A percentile compares a stretch with the other conserved stretches of the same genome.
Conservation (phyloP, 75 land plant genomes). For the Cryptomeria japonica region DNA sequence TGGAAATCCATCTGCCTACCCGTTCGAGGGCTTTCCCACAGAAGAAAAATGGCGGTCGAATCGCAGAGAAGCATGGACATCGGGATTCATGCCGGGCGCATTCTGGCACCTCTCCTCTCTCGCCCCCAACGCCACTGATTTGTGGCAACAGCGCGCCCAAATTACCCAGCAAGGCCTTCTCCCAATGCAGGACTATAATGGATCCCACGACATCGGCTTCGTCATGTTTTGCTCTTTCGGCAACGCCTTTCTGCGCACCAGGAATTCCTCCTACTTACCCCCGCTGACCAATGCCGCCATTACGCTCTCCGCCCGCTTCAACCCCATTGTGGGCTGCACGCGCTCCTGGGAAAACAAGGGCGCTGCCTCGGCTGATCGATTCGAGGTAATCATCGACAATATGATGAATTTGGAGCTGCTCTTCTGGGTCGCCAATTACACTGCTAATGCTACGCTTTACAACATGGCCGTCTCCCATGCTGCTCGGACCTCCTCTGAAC, state of each 20-base stretch:
- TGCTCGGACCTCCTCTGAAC: background rate
- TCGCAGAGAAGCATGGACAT: constrained; percentile 2
- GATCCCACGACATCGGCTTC: constrained; percentile 6
- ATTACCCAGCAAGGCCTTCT: background rate
- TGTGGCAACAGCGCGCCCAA: constrained; percentile 1
- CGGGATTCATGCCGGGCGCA: background rate
- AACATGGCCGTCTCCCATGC: background rate
- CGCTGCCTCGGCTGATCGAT: background rate
- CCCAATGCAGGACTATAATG: constrained; percentile 1
- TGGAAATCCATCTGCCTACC: background rate
- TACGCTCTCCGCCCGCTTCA: background rate
- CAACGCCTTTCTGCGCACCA: background rate
- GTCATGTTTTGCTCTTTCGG: background rate
- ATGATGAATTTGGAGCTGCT: constrained; percentile 10
- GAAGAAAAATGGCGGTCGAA: background rate
- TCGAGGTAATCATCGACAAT: constrained; percentile 9
- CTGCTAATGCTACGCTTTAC: background rate
- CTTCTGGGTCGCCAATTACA: constrained; percentile 7
- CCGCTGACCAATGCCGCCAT: background rate
- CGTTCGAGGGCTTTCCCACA: background rate
- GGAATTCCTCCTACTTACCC: background rate
- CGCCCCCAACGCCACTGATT: background rate
- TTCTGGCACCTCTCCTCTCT: constrained; percentile 18
- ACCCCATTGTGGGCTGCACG: background rate
- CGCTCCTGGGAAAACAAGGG: background rate